Conservation (phyloP, 345 rosid species). For the Linum trigynum region DNA sequence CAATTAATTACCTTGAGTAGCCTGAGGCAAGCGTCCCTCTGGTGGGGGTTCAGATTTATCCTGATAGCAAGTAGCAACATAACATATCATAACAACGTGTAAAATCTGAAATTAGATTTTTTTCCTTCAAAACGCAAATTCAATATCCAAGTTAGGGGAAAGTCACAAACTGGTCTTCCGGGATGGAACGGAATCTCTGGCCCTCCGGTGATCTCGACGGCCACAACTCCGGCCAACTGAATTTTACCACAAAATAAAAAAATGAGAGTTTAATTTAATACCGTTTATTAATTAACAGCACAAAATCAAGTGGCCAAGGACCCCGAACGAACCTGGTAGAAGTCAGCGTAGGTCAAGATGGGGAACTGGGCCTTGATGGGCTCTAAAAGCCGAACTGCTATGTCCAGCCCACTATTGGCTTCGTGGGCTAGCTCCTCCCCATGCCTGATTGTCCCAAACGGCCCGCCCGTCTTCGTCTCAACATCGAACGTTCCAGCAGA, state of each 20-base stretch:
- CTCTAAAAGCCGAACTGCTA: constrained; percentile 19
- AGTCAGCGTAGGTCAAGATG: constrained; percentile 22
- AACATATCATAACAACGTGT: no score
- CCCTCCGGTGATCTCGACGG: constrained; percentile 77
- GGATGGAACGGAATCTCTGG: constrained; percentile 89
- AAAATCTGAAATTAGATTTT: no score
- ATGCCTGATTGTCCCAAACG: constrained; percentile 19
- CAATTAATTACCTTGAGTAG: constrained; percentile 15
- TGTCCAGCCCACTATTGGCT: constrained; percentile 24
- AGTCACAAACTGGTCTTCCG: constrained; percentile 48
- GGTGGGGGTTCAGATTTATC: constrained; percentile 20
- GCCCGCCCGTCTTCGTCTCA: constrained; percentile 18
- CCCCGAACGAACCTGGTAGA: constrained; percentile 14
- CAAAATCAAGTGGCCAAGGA: no score
- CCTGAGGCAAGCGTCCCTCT: constrained; percentile 24
- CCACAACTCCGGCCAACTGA: constrained; percentile 69
- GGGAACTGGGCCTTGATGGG: constrained; percentile 20
- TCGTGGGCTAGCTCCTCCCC: constrained; percentile 15
- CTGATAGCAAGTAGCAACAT: background rate
- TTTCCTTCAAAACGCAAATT: no score
- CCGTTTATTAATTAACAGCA: no score
- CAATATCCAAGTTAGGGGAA: background rate
- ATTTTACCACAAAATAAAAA: background rate
- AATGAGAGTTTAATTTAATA: no score
- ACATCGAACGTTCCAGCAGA: constrained; percentile 20